A percentile compares a stretch with the other conserved stretches of the same genome.
phyloP scores from a whole-genome alignment of 768 basidiomycete species.

The Hypholoma sublateritium region DNA sequence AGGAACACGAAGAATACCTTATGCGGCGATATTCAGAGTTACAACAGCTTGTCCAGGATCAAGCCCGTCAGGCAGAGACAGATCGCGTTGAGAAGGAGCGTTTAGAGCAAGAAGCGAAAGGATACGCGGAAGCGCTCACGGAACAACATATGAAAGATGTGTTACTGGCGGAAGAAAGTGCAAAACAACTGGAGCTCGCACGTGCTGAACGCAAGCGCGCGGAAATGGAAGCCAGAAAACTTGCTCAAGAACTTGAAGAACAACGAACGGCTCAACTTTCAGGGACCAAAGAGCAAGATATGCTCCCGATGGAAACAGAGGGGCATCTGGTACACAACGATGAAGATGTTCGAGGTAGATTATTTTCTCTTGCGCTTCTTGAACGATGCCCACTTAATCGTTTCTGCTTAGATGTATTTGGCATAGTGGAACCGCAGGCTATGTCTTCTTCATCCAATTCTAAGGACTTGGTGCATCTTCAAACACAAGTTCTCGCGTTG shows the following conservation, averaged over 20 bases:
- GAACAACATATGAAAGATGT: constrained; percentile 8
- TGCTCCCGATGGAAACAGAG: neutral
- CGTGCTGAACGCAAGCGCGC: constrained; percentile 1
- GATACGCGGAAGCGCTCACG: constrained; percentile 14
- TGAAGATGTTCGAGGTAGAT: neutral
- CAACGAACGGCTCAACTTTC: neutral
- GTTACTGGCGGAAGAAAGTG: constrained; percentile 10
- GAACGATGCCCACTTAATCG: no score
- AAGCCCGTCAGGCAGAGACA: constrained; percentile 11
- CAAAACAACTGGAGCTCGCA: constrained; percentile 1
- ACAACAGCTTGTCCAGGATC: constrained; percentile 17
- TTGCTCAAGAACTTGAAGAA: constrained; percentile 1
- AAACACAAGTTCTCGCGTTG: constrained; percentile 49
- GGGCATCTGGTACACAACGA: neutral
- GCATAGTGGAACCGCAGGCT: constrained; percentile 36
- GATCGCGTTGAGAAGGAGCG: constrained; percentile 18
- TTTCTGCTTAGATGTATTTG: constrained; percentile 51
- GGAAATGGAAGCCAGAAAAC: constrained; percentile 1
- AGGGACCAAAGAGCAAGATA: neutral
- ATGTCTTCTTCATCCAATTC: constrained; percentile 29
- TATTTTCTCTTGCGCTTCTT: neutral
- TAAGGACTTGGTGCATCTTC: constrained; percentile 43
- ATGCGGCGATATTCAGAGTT: neutral
- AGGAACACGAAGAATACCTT: constrained; percentile 9
- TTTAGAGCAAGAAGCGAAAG: constrained; percentile 14